Percentiles rank a stretch among this genome's conserved stretches.
phyloP scores from a whole-genome alignment of 2,329 filamentous ascomycete genomes.

The Alternaria sp. region DNA sequence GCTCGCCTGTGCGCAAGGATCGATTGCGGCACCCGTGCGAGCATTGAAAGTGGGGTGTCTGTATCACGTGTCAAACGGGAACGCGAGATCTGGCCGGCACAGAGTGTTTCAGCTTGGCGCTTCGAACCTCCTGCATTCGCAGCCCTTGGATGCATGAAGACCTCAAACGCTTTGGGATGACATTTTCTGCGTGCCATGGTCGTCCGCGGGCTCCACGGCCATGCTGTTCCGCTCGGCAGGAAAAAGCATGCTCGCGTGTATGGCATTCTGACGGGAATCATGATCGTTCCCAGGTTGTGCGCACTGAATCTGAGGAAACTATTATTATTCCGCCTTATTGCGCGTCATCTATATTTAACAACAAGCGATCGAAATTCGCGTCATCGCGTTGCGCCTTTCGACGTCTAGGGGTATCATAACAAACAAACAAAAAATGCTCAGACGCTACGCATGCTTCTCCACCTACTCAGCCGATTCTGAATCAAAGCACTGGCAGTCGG shows the following conservation, averaged over 20 bases:
- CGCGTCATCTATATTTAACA: conserved; percentile 6
- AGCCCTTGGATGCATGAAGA: conserved; percentile 9
- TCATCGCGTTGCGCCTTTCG: not conserved
- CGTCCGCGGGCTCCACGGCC: not conserved
- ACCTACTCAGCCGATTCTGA: conserved; percentile 11
- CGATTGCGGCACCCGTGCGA: conserved; percentile 10
- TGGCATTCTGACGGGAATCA: not conserved
- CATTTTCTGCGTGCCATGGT: not conserved
- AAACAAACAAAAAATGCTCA: conserved; percentile 3
- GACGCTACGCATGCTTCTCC: not conserved
- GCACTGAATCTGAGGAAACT: not conserved
- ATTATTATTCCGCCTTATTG: not conserved
- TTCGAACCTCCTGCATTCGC: conserved; percentile 18
- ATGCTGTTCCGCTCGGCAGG: not conserved
- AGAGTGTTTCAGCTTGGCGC: conserved; percentile 26
- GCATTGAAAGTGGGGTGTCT: conserved; percentile 11
- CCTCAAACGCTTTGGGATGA: conserved; percentile 22
- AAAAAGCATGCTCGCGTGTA: not conserved
- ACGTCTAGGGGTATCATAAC: conserved; percentile 11
- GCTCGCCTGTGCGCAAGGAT: conserved; percentile 11
- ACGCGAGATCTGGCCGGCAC: conserved; percentile 3
- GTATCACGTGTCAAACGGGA: conserved; percentile 14
- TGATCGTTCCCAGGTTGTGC: not conserved
- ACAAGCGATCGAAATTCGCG: not conserved
- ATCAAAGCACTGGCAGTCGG: conserved; percentile 42